Evolutionary conservation across 768 basidiomycete genomes (phyloP).

Genomic region (Termitomyces sp.): DNA sequence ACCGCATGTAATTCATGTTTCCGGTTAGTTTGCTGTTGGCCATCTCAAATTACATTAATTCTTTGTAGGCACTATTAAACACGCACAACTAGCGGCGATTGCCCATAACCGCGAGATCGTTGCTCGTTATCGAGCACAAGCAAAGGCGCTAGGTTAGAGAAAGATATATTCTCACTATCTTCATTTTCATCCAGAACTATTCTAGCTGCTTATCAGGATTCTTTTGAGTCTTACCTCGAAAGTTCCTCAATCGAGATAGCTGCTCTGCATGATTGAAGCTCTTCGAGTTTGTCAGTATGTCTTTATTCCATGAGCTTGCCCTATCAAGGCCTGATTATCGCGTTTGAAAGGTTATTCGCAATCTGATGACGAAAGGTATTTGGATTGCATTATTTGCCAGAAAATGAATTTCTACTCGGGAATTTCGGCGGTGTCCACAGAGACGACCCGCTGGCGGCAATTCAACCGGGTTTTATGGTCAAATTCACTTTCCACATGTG

Average conservation of each 20-base stretch:
- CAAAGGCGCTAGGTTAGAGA: constrained; percentile 45
- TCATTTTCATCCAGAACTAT: not conserved
- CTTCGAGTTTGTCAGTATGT: not conserved
- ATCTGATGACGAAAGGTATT: not conserved
- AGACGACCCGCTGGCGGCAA: not conserved
- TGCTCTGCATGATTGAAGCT: constrained; percentile 51
- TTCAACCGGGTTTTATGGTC: not conserved
- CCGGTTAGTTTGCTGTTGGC: constrained; percentile 47
- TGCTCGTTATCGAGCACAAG: constrained; percentile 55
- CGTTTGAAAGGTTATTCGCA: not conserved
- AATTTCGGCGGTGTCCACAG: not conserved
- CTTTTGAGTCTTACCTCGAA: constrained; percentile 53
- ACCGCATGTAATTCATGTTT: constrained; percentile 76
- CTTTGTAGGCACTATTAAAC: constrained; percentile 75
- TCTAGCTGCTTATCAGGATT: constrained; percentile 54
- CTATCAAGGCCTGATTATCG: not conserved
- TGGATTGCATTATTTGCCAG: not conserved
- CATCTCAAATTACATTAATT: not conserved
- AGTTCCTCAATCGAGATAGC: constrained; percentile 59
- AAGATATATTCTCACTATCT: not conserved
- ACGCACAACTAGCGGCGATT: constrained; percentile 75
- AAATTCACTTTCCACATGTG: not conserved
- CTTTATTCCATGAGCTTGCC: not conserved
- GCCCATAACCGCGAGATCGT: constrained; percentile 67
- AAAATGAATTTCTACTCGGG: not conserved